Evolutionary conservation across 176 grass and related monocot genomes (phyloP), one percentile per base, ranked within the genome.

Genomic region (Canna indica): DNA sequence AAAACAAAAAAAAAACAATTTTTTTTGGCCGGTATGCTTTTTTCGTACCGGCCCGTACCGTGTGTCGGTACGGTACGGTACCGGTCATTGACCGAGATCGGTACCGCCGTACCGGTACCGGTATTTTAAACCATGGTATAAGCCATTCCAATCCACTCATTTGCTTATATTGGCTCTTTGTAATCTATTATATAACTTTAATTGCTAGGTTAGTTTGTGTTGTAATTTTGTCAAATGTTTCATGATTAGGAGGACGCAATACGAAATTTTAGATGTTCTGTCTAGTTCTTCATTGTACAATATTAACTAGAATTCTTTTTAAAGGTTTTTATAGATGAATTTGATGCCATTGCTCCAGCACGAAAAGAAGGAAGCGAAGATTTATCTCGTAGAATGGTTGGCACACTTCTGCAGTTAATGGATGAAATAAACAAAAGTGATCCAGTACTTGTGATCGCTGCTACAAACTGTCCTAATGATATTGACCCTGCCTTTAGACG

Each of bases 321-420:
- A 28, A 71, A 97, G 88, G 81, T 97, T 80, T 97, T 97, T 83
- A 85, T 92, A 79, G 93, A 97, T 83, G 93, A 97, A 74, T 79
- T 97, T 86, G 93, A 97, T 83, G 88, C 88, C 58, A 92, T 97
- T 92, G 93, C 93, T 69, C 88, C 88, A 83, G 75, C 89, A 85
- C 77, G 86, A 80, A 83, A 83, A 57, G 84, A 92, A 72, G 93
- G 93, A 39, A 71, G 84, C 16, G 93, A 97, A 72, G 84, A 83
- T 39, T 77, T 97, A 64, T 97, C 88, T 69, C 74, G 87, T 82
- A 87, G 93, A 84, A 97, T 92, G 80, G 86, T 97, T 47, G 88
- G 79, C 33, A 83, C 93, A 82, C 71, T 97, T 36, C 81, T 92
- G 73, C 85, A 92, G 76, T 59, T 92, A 79, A 92, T 97, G 84